Conservation (phyloP, 2,329 filamentous ascomycete species). For the Curvularia hawaiiensis region DNA sequence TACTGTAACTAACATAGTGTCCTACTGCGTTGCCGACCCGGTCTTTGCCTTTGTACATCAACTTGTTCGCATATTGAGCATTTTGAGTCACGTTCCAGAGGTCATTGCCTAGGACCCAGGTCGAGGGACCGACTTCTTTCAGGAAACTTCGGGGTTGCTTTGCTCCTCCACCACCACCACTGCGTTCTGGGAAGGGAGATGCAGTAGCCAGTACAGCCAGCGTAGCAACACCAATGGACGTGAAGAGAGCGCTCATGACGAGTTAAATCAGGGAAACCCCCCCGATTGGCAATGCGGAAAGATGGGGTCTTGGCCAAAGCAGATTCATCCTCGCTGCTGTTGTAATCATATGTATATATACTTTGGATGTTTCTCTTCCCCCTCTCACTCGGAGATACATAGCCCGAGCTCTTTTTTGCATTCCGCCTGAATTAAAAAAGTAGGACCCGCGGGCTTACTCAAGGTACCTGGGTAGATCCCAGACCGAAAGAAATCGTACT, state of each 20-base stretch:
- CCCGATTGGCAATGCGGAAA: background rate
- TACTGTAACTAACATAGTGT: conserved; percentile 55
- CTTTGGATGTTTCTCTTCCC: background rate
- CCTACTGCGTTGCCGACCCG: conserved; percentile 50
- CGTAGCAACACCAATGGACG: conserved; percentile 13
- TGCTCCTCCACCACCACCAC: background rate
- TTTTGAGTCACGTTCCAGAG: conserved; percentile 52
- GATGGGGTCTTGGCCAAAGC: background rate
- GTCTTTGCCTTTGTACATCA: conserved; percentile 51
- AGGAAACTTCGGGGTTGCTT: conserved; percentile 41
- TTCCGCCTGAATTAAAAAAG: conserved; percentile 11
- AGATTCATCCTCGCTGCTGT: background rate
- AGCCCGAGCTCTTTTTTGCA: conserved; percentile 18
- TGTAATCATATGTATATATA: conserved; percentile 13
- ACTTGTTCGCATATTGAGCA: conserved; percentile 46
- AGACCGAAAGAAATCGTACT: conserved; percentile 1
- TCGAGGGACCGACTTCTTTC: conserved; percentile 39
- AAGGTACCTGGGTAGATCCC: conserved; percentile 4
- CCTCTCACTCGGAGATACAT: conserved; percentile 20
- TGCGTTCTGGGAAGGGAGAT: conserved; percentile 27
- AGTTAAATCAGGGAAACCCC: background rate
- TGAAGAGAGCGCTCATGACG: background rate
- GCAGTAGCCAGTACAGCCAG: conserved; percentile 16
- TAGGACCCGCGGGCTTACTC: conserved; percentile 14
- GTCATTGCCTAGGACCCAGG: conserved; percentile 49